Percentiles rank a stretch among this genome's conserved stretches.
phyloP scores from a whole-genome alignment of 2,329 filamentous ascomycete species.

The Aspergillus alliaceus region DNA sequence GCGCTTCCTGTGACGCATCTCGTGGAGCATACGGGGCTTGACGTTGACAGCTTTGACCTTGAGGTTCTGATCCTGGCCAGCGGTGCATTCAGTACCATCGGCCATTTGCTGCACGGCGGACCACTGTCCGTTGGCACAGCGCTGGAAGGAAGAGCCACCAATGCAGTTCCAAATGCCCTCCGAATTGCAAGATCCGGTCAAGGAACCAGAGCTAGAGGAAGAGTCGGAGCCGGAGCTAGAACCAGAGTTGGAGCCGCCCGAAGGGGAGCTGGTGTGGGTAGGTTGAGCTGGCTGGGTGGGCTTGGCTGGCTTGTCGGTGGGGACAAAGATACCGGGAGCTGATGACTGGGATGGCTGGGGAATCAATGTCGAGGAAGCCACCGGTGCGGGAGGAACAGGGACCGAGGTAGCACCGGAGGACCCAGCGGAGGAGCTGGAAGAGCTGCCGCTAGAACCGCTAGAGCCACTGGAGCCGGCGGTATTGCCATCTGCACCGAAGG shows the following conservation, averaged over 20 bases:
- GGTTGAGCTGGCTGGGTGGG: neutral
- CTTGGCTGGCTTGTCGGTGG: neutral
- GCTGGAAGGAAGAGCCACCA: conserved; percentile 58
- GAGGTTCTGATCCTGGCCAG: conserved; percentile 34
- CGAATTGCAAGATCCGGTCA: conserved; percentile 48
- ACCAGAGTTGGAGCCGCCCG: conserved; percentile 15
- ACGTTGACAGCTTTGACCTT: conserved; percentile 20
- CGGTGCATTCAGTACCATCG: conserved; percentile 53
- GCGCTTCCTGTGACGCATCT: conserved; percentile 31
- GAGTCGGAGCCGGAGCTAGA: conserved; percentile 16
- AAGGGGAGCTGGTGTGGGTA: neutral
- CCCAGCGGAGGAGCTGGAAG: neutral
- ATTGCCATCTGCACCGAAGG: conserved; percentile 31
- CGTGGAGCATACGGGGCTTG: conserved; percentile 27
- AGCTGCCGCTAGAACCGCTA: conserved; percentile 26
- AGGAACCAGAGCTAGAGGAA: conserved; percentile 29
- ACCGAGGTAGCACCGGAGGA: neutral
- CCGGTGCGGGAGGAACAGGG: neutral
- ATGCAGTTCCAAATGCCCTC: conserved; percentile 64
- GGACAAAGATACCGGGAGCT: neutral
- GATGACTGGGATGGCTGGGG: conserved; percentile 2
- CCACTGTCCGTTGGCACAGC: conserved; percentile 62
- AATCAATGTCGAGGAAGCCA: neutral
- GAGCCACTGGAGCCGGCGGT: conserved; percentile 21
- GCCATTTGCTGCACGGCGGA: conserved; percentile 52